Evolutionary conservation across 805 yeast genomes (phyloP), one percentile per base, ranked within the genome.

Genomic region (Candida sanyiensis): DNA sequence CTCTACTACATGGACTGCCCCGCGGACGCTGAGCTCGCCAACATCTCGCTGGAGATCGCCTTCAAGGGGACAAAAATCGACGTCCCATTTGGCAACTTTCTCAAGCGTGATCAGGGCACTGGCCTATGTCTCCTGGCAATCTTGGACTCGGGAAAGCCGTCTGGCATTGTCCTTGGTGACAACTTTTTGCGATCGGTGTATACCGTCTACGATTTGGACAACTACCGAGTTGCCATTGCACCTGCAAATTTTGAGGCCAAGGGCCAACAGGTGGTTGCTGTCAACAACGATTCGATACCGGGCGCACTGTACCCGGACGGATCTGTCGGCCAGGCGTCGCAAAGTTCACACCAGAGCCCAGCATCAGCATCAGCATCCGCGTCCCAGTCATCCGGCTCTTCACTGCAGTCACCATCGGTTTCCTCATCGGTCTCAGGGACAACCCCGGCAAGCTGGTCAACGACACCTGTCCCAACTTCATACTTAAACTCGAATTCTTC

Each of bases 41-140:
- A 13, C 3, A 27, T 16, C 7, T 16, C 21, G 6, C 22, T 59
- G 33, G 57, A 56, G 1, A 47, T 57, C 45, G 43, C 76, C 7
- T 75, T 83, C 59, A 75, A 77, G 43, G 88, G 86, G 5, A 57
- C 65, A 15, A 51, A 54, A 9, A 72, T 82, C 39, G 51, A 62
- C 12, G 74, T 73, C 6, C 80, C 85, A 20, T 53, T 75, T 15
- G 28, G 46, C 3, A 51, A 59, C 49, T 58, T 62, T 45, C 40
- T 65, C 25, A 42, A 59, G 23, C 45, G 51, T 9, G 47, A 58
- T 5, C 49, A 49, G 22, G 35, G 44, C 8, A 12, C 39, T 3
- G 44, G 45, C 1, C 52, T 61, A 16, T 76, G 82, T 61, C 69
- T 66, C 6, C 47, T 77, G 26, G 76, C 73, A 7, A 42, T 75